Conservation (phyloP, 2,329 filamentous ascomycete species). For the Nigrograna mackinnonii region DNA sequence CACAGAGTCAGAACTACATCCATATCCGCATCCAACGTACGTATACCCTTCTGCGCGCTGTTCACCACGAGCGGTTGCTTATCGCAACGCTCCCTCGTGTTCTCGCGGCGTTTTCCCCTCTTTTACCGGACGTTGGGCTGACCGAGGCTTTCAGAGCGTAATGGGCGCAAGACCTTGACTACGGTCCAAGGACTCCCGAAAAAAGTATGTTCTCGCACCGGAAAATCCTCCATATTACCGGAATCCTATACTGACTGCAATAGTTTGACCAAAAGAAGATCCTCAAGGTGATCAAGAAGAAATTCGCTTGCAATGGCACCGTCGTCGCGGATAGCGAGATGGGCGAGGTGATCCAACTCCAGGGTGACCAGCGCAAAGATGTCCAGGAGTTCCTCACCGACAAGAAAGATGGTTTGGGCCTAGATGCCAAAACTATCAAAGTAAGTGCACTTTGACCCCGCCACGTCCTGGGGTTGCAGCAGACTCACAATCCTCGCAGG, state of each 20-base stretch:
- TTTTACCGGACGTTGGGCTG: neutral
- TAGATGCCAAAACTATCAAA: slow-evolving; percentile 97
- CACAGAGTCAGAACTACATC: slow-evolving; percentile 85
- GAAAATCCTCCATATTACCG: neutral
- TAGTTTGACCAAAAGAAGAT: slow-evolving; percentile 98
- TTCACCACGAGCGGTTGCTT: neutral
- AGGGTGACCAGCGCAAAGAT: slow-evolving; percentile 99
- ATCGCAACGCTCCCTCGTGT: neutral
- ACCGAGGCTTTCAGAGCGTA: slow-evolving; percentile 71
- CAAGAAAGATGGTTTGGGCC: slow-evolving; percentile 91
- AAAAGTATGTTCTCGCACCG: slow-evolving; percentile 57
- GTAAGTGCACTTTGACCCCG: slow-evolving; percentile 53
- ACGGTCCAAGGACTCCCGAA: slow-evolving; percentile 98
- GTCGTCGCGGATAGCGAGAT: slow-evolving; percentile 95
- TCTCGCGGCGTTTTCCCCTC: neutral
- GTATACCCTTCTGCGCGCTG: slow-evolving; percentile 17
- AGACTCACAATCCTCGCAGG: neutral
- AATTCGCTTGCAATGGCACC: slow-evolving; percentile 99
- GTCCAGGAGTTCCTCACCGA: slow-evolving; percentile 96
- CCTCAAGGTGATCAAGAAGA: slow-evolving; percentile 99
- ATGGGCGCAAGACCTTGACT: slow-evolving; percentile 99
- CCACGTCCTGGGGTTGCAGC: neutral
- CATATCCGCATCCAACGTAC: slow-evolving; percentile 99
- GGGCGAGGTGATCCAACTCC: slow-evolving; percentile 99
- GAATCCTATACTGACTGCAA: neutral